These are phyloP conservation scores for Hirsutella thompsonii DNA, from an alignment of 2,329 filamentous ascomycete genomes.

Conservation along the genomic window DNA sequence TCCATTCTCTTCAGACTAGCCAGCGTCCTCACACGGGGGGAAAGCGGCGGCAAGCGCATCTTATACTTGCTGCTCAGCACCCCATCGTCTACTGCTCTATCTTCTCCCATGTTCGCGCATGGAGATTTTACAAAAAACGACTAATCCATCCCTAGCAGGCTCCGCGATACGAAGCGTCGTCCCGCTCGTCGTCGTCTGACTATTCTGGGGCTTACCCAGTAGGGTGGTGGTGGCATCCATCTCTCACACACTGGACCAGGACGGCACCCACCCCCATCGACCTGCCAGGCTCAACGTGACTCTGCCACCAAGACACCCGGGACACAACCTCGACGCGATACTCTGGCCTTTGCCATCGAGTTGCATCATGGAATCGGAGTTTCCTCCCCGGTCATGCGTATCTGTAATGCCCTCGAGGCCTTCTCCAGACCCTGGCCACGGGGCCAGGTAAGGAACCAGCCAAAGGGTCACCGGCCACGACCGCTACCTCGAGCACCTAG, in stretches of 20 bases:
- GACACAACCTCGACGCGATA: constrained; percentile 19
- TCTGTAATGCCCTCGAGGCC: constrained; percentile 5
- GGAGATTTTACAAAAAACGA: no score
- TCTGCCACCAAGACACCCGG: constrained; percentile 22
- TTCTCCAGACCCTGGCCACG: constrained; percentile 11
- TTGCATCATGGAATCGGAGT: constrained; percentile 14
- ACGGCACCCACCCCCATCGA: constrained; percentile 3
- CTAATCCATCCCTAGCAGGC: background rate
- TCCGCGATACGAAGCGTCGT: constrained; percentile 2
- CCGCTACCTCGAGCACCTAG: constrained; percentile 1
- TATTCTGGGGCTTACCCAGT: background rate
- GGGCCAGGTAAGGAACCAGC: constrained; percentile 16
- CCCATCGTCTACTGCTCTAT: no score
- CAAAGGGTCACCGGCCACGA: constrained; percentile 8
- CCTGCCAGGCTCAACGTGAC: constrained; percentile 21
- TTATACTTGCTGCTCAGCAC: no score
- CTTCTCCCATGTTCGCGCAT: no score
- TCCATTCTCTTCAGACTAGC: no score
- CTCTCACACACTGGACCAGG: constrained; percentile 1
- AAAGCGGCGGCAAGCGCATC: no score
- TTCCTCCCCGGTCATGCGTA: constrained; percentile 13
- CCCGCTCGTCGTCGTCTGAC: constrained; percentile 4
- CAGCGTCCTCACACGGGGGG: no score
- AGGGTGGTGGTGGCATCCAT: constrained; percentile 4
- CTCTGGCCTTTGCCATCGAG: constrained; percentile 12